Evolutionary conservation across 805 yeast species (phyloP).

Genomic region (Zygosaccharomyces lentus): DNA sequence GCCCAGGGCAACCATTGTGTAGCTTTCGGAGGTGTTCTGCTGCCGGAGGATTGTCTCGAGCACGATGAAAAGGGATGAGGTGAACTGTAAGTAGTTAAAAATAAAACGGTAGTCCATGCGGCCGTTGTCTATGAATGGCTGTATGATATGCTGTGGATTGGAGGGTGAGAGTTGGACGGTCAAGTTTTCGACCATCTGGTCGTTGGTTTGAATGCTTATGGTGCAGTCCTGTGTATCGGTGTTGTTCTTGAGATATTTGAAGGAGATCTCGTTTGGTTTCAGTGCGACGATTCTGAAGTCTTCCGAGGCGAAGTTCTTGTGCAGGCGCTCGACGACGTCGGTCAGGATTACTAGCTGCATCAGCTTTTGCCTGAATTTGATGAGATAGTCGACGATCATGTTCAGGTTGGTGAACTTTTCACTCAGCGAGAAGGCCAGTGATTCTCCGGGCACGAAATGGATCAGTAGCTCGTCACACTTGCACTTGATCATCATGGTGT

Average conservation of each 20-base stretch:
- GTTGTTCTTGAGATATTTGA: constrained; percentile 31
- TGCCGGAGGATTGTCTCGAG: constrained; percentile 19
- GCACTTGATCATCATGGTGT: constrained; percentile 30
- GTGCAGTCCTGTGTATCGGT: constrained; percentile 32
- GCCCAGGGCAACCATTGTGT: constrained; percentile 25
- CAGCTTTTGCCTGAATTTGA: constrained; percentile 31
- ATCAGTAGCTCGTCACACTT: constrained; percentile 30
- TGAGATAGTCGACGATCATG: constrained; percentile 26
- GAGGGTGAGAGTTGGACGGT: constrained; percentile 30
- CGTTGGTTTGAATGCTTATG: constrained; percentile 29
- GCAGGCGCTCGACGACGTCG: constrained; percentile 34
- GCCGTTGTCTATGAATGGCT: constrained; percentile 30
- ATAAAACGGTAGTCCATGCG: constrained; percentile 32
- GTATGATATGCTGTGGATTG: constrained; percentile 35
- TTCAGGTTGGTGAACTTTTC: constrained; percentile 28
- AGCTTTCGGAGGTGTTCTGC: constrained; percentile 10
- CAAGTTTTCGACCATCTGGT: constrained; percentile 28
- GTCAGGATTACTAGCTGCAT: constrained; percentile 34
- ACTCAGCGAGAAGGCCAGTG: constrained; percentile 28
- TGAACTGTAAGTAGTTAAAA: constrained; percentile 35
- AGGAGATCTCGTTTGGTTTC: constrained; percentile 34
- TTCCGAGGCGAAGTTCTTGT: constrained; percentile 32
- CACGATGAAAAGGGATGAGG: constrained; percentile 29
- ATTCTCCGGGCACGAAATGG: constrained; percentile 26
- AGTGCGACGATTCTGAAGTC: constrained; percentile 31